Conservation (phyloP, 441 rosid species). For the Cnidoscolus chayamansa region DNA sequence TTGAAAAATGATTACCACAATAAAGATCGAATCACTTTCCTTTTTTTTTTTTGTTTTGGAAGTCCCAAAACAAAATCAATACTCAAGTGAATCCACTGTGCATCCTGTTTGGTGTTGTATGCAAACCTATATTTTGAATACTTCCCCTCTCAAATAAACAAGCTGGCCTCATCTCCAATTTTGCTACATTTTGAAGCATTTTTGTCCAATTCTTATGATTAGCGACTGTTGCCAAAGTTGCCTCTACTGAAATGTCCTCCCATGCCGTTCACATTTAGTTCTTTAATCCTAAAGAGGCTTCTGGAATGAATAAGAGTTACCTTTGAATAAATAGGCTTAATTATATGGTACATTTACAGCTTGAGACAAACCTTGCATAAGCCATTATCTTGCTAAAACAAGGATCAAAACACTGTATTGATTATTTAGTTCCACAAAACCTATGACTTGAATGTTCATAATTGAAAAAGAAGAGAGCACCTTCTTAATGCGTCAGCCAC, state of each 20-base stretch:
- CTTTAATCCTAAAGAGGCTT: neutral
- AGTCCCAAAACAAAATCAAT: too few relatives aligned
- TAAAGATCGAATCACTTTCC: too few relatives aligned
- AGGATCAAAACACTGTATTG: neutral
- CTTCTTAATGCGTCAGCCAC: conserved; percentile 1
- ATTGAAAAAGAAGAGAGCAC: neutral
- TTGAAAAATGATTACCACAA: too few relatives aligned
- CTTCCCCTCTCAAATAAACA: too few relatives aligned
- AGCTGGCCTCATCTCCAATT: too few relatives aligned
- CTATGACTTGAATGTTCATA: too few relatives aligned
- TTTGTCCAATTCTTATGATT: neutral
- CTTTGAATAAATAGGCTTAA: neutral
- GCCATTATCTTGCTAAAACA: conserved; percentile 1
- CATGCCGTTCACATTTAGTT: too few relatives aligned
- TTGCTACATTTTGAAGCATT: too few relatives aligned
- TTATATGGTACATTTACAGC: neutral
- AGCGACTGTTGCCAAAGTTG: neutral
- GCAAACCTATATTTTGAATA: too few relatives aligned
- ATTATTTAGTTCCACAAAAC: conserved; percentile 1
- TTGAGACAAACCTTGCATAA: neutral
- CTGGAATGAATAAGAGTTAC: conserved; percentile 1
- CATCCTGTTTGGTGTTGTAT: too few relatives aligned
- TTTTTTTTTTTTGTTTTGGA: too few relatives aligned
- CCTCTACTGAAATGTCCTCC: conserved; percentile 1
- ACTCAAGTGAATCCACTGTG: too few relatives aligned